These are phyloP conservation scores for Phaseolus coccineus DNA, from an alignment of 331 rosid genomes.

Conservation along the genomic window DNA sequence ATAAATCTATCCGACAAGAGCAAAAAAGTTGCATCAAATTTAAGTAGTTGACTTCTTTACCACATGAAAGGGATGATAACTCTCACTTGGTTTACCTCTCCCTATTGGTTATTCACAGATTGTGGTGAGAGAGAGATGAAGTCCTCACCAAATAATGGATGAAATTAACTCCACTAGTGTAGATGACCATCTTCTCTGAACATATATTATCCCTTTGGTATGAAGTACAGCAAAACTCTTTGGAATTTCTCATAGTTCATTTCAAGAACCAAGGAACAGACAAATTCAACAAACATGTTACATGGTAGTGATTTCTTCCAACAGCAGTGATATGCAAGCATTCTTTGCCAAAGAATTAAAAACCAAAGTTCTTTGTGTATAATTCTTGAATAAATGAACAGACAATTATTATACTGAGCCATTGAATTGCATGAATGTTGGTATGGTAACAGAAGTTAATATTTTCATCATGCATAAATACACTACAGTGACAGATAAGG, in stretches of 20 bases:
- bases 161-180: conserved; percentile 24
- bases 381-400: conserved; percentile 15
- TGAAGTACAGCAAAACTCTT: background rate
- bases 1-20: conserved; percentile 50
- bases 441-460: background rate
- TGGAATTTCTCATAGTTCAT: conserved; percentile 4
- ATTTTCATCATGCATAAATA: background rate
- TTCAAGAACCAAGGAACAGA: conserved; percentile 12
- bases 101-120: conserved; percentile 28
- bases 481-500: background rate
- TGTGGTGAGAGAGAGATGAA: conserved; percentile 15
- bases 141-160: conserved; percentile 30
- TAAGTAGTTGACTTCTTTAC: conserved; percentile 43
- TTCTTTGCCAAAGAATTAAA: background rate
- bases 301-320: conserved; percentile 2
- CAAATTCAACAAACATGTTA: background rate
- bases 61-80: conserved; percentile 11
- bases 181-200: conserved; percentile 12
- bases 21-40: conserved; percentile 44
- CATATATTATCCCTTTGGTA: background rate
- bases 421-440: background rate
- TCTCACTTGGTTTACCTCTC: conserved; percentile 3
- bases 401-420: background rate
- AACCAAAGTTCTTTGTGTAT: background rate
- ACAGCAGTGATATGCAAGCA: background rate